A percentile compares a stretch with the other conserved stretches of the same genome.
These are phyloP conservation scores for Artomyces pyxidatus DNA, from an alignment of 768 basidiomycete genomes.

Conservation along the genomic window DNA sequence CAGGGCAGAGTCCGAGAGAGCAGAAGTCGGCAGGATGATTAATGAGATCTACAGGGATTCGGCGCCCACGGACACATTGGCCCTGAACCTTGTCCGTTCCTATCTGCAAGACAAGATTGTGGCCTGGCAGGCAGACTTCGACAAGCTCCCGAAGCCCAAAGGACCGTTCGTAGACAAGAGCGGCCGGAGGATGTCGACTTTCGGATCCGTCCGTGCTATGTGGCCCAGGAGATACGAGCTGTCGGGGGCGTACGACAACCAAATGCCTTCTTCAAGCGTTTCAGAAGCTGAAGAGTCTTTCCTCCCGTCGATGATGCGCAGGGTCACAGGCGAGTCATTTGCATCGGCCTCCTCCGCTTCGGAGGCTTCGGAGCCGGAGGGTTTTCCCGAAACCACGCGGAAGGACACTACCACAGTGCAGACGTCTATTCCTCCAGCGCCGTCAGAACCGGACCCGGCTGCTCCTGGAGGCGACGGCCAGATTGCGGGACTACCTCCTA, in stretches of 20 bases:
- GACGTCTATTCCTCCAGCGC: not conserved
- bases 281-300: constrained; percentile 68
- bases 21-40: constrained; percentile 65
- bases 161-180: constrained; percentile 39
- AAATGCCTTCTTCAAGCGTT: constrained; percentile 52
- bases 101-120: constrained; percentile 90
- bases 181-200: constrained; percentile 44
- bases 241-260: constrained; percentile 43
- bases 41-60: constrained; percentile 78
- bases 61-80: constrained; percentile 75
- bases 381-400: constrained; percentile 19
- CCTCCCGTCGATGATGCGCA: constrained; percentile 30
- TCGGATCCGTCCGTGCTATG: constrained; percentile 63
- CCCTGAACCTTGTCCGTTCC: constrained; percentile 77
- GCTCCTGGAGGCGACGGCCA: not conserved
- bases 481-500: constrained; percentile 4
- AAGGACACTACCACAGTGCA: not conserved
- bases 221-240: constrained; percentile 59
- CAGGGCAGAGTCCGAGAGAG: constrained; percentile 67
- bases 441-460: not conserved
- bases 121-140: constrained; percentile 94
- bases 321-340: constrained; percentile 47
- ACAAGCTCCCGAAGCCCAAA: constrained; percentile 70
- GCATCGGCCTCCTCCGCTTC: constrained; percentile 55
- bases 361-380: constrained; percentile 61